phyloP scores from a whole-genome alignment of 768 basidiomycete genomes.

The Austroboletus festivus region DNA sequence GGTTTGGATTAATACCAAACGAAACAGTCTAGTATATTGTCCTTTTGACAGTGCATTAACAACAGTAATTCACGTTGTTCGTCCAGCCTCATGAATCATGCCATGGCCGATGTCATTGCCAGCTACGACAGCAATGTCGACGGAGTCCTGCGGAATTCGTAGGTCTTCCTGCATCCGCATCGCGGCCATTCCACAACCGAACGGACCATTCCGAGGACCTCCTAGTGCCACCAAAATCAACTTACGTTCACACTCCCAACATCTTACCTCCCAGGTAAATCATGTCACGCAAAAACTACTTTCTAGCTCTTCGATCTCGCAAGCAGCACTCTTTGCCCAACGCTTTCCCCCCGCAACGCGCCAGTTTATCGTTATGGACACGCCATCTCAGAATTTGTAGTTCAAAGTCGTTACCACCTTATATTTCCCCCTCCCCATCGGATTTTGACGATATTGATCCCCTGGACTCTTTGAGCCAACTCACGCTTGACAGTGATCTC shows the following conservation, averaged over 20 bases:
- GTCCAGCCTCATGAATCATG: too few species aligned
- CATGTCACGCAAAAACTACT: conserved; percentile 20
- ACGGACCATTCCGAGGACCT: background rate
- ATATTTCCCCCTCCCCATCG: background rate
- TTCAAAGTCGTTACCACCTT: conserved; percentile 10
- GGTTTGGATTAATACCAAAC: too few species aligned
- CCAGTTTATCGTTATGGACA: conserved; percentile 7
- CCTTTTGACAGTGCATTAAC: too few species aligned
- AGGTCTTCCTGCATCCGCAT: conserved; percentile 2
- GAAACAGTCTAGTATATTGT: too few species aligned
- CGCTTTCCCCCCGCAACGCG: conserved; percentile 2
- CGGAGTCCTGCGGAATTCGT: background rate
- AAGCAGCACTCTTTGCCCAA: background rate
- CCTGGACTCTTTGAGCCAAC: conserved; percentile 11
- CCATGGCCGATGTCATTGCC: too few species aligned
- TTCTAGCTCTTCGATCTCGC: conserved; percentile 5
- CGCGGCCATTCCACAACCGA: conserved; percentile 17
- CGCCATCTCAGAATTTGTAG: conserved; percentile 7
- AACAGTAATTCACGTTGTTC: too few species aligned
- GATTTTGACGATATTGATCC: conserved; percentile 1
- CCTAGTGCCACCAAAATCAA: conserved; percentile 22
- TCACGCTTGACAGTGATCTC: conserved; percentile 13
- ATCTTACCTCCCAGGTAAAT: conserved; percentile 13
- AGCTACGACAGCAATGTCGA: background rate
- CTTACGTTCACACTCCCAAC: conserved; percentile 22